These are phyloP conservation scores for Aegilops sharonensis DNA, from an alignment of 176 grass and related monocot species.

Conservation along the genomic window DNA sequence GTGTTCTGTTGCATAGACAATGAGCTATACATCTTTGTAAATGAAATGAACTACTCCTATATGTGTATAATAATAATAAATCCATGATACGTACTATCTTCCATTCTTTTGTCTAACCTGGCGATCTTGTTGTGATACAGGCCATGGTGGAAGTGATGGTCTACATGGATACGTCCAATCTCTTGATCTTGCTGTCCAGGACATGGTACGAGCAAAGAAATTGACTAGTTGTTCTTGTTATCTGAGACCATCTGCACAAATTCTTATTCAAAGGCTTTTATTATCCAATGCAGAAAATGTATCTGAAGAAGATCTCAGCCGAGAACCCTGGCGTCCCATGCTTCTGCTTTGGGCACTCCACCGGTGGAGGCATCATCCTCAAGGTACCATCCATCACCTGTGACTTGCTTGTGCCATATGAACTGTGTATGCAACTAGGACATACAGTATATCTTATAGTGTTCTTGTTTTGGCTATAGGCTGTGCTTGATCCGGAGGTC, in stretches of 20 bases:
- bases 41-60: not conserved
- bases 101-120: constrained; percentile 12
- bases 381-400: constrained; percentile 49
- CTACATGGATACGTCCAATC: constrained; percentile 96
- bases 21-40: not conserved
- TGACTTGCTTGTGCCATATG: not conserved
- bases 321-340: constrained; percentile 70
- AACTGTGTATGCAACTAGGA: not conserved
- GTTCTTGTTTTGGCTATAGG: constrained; percentile 40
- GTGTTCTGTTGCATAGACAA: not conserved
- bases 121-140: constrained; percentile 36
- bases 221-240: not conserved
- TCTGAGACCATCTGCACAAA: not conserved
- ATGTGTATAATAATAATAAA: not conserved
- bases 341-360: constrained; percentile 94
- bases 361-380: constrained; percentile 80
- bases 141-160: constrained; percentile 85
- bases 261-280: constrained; percentile 1
- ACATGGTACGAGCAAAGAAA: constrained; percentile 55
- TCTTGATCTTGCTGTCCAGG: constrained; percentile 69
- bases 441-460: not conserved
- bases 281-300: constrained; percentile 61
- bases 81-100: not conserved
- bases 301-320: constrained; percentile 63
- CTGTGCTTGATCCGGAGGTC: constrained; percentile 69